Percentiles rank a stretch among this genome's conserved stretches.
phyloP scores from a whole-genome alignment of 1,284 basidiomycete genomes.

The Melanopsichium pennsylvanicum region DNA sequence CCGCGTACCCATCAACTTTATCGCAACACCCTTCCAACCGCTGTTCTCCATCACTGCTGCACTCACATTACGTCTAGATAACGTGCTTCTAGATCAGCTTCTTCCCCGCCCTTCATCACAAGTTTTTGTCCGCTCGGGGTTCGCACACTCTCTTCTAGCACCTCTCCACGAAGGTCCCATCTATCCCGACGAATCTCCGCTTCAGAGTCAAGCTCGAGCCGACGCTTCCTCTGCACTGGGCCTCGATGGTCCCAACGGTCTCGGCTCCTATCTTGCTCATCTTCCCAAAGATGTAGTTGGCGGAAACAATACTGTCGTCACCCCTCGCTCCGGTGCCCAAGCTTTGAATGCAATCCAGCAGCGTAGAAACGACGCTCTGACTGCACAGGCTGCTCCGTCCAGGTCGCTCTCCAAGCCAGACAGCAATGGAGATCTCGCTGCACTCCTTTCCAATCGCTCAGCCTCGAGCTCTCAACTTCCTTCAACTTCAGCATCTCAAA shows the following conservation, averaged over 20 bases:
- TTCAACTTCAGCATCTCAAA: neutral
- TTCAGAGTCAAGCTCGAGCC: slow-evolving; percentile 30
- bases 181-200: slow-evolving; percentile 44
- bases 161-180: slow-evolving; percentile 44
- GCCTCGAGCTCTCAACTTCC: neutral
- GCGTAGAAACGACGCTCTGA: slow-evolving; percentile 10
- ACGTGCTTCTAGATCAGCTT: slow-evolving; percentile 18
- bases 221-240: slow-evolving; percentile 30
- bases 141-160: slow-evolving; percentile 37
- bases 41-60: slow-evolving; percentile 33
- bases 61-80: slow-evolving; percentile 29
- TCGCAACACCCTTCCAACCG: slow-evolving; percentile 34
- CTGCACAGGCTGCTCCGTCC: slow-evolving; percentile 2
- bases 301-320: slow-evolving; percentile 39
- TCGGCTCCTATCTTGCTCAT: slow-evolving; percentile 36
- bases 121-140: slow-evolving; percentile 18
- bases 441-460: neutral
- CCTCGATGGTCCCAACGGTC: slow-evolving; percentile 38
- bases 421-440: slow-evolving; percentile 37
- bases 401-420: slow-evolving; percentile 6
- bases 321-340: slow-evolving; percentile 33
- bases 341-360: slow-evolving; percentile 22
- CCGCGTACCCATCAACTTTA: slow-evolving; percentile 37
- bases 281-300: slow-evolving; percentile 30
- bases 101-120: slow-evolving; percentile 1